Evolutionary conservation across 1,284 basidiomycete genomes (phyloP), one percentile per base, ranked within the genome.

Genomic region (Stereum hirsutum): DNA sequence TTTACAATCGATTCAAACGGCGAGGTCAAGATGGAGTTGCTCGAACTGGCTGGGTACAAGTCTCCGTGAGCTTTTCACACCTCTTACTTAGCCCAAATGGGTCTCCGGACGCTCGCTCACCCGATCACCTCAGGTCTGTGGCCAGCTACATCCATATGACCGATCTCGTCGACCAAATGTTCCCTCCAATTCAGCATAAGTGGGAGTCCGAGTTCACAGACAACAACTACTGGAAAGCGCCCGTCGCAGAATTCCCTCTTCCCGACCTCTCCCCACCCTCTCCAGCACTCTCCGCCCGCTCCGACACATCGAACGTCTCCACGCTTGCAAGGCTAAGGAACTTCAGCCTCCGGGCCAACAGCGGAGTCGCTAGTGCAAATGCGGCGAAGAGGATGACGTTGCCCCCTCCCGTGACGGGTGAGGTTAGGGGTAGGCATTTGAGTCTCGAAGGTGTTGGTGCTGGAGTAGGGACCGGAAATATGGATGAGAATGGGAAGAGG

Each of bases 131-230:
- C 31, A 44, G 46, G 36, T 48, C 43, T 21, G 49, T 53, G 23
- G 33, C 46, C 85, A 52, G 86, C 39, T 93, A 94, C 61, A 94
- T 93, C 50, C 85, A 92, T 60, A 97, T 95, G 92, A 97, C 95
- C 14, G 95, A 99, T 61, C 76, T 99, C 12, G 96, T 99, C 25
- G 94, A 99, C 65, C 94, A 97, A 61, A 95, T 97, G 84, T 99
- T 99, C 70, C 96, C 96, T 21, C 92, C 95, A 0, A 91, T 98
- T 47, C 78, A 91, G 55, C 80, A 82, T 42, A 89, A 89, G 57
- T 85, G 84, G 70, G 78, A 81, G 30, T 81, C 90, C 1, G 92
- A 96, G 60, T 99, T 76, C 60, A 97, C 93, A 15, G 95, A 99
- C 62, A 95, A 97, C 71, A 98, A 96, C 59, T 99, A 81, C 60